phyloP scores from a whole-genome alignment of 371 early-diverging fungal species.

The Sporodiniella umbellata region DNA sequence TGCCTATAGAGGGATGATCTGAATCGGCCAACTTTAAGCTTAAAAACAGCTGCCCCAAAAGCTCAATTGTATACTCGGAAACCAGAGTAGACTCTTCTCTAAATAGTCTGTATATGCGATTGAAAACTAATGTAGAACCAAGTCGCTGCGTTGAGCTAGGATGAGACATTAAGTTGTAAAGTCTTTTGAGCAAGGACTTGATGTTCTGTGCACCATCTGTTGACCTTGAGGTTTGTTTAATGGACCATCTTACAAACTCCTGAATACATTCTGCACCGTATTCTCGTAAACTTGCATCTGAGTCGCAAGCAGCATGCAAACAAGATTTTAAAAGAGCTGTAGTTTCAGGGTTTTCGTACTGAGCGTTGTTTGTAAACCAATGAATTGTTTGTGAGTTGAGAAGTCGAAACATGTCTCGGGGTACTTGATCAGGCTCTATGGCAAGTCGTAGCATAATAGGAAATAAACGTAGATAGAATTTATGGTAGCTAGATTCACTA shows the following conservation, averaged over 20 bases:
- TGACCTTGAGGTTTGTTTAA: constrained; percentile 58
- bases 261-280: constrained; percentile 73
- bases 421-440: constrained; percentile 69
- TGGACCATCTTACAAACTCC: constrained; percentile 75
- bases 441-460: constrained; percentile 70
- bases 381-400: constrained; percentile 70
- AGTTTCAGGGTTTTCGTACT: constrained; percentile 75
- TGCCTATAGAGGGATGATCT: constrained; percentile 67
- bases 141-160: constrained; percentile 62
- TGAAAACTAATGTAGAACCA: constrained; percentile 70
- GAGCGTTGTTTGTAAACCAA: constrained; percentile 75
- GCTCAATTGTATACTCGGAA: constrained; percentile 64
- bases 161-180: constrained; percentile 64
- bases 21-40: constrained; percentile 59
- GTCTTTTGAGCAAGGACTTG: constrained; percentile 62
- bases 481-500: constrained; percentile 55
- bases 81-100: constrained; percentile 62
- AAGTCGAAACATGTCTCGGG: constrained; percentile 62
- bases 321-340: constrained; percentile 66
- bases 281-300: constrained; percentile 62
- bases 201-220: constrained; percentile 60
- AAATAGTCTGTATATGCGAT: constrained; percentile 66
- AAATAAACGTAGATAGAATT: constrained; percentile 62
- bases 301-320: constrained; percentile 61
- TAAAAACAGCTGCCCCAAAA: constrained; percentile 65